Conservation (phyloP, 306 rosid species). For the barrel medic (Medicago truncatula) region DNA sequence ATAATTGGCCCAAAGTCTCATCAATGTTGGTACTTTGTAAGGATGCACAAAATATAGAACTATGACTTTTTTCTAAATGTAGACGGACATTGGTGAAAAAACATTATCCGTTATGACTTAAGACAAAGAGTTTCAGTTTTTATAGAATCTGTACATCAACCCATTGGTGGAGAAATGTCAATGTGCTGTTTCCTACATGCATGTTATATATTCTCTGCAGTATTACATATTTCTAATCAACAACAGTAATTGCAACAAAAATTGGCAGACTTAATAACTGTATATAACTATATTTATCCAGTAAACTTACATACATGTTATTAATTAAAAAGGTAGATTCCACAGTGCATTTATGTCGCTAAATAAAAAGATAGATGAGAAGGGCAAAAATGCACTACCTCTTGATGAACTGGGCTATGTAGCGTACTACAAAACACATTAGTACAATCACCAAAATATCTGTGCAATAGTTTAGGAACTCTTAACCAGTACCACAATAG, state of each 20-base stretch:
- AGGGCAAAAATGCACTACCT: conserved; percentile 53
- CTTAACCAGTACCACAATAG: conserved; percentile 34
- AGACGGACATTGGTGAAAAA: conserved; percentile 11
- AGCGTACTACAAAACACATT: conserved; percentile 78
- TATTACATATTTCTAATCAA: background rate
- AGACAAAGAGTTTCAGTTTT: background rate
- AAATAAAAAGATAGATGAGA: conserved; percentile 25
- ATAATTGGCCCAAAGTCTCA: background rate
- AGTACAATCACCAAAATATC: conserved; percentile 76
- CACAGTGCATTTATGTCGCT: background rate
- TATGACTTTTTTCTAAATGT: background rate
- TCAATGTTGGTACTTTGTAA: background rate
- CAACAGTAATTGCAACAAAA: conserved; percentile 24
- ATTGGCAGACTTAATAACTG: conserved; percentile 27
- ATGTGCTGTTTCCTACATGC: background rate
- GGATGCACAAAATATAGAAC: background rate
- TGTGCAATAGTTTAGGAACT: conserved; percentile 56
- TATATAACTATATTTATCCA: conserved; percentile 5
- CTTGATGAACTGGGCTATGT: conserved; percentile 56
- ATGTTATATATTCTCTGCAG: conserved; percentile 18
- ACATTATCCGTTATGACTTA: background rate
- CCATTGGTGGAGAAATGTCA: conserved; percentile 19
- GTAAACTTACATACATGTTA: conserved; percentile 23
- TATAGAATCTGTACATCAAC: background rate
- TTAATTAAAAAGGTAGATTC: conserved; percentile 15